A percentile compares a stretch with the other conserved stretches of the same genome.
phyloP scores from a whole-genome alignment of 768 basidiomycete species.

The Heimioporus sp. region DNA sequence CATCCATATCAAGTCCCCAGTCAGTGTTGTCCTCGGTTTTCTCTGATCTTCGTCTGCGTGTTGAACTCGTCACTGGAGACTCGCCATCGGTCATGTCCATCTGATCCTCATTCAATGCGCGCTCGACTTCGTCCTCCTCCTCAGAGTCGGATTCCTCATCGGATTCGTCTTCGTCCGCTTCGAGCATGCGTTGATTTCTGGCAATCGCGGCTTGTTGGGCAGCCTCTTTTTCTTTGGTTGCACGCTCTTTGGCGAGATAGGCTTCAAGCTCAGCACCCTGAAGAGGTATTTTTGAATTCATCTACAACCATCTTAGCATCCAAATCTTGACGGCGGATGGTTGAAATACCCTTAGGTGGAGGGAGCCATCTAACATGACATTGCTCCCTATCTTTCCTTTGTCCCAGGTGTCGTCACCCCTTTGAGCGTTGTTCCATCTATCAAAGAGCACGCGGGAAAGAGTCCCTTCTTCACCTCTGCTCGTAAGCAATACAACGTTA shows the following conservation, averaged over 20 bases:
- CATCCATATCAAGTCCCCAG: constrained; percentile 76
- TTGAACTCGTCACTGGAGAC: constrained; percentile 17
- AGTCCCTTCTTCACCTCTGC: constrained; percentile 75
- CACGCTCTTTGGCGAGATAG: constrained; percentile 71
- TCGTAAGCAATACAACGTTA: constrained; percentile 86
- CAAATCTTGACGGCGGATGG: background rate
- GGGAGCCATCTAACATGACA: constrained; percentile 72
- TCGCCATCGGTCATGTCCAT: constrained; percentile 44
- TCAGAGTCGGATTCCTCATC: constrained; percentile 68
- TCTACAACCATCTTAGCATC: constrained; percentile 39
- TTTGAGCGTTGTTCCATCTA: constrained; percentile 81
- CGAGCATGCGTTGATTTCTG: constrained; percentile 83
- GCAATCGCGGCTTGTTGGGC: constrained; percentile 82
- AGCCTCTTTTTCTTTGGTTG: constrained; percentile 77
- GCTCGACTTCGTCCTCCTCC: constrained; percentile 56
- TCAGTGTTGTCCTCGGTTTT: constrained; percentile 54
- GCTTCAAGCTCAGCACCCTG: constrained; percentile 86
- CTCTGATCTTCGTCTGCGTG: constrained; percentile 42
- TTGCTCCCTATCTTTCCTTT: constrained; percentile 86
- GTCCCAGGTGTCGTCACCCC: constrained; percentile 83
- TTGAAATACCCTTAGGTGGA: constrained; percentile 58
- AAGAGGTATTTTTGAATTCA: constrained; percentile 87
- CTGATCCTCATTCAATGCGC: constrained; percentile 48
- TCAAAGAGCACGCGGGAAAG: constrained; percentile 78
- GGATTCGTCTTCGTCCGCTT: constrained; percentile 90